Evolutionary conservation across 129 eudicot species (phyloP).

Genomic region (Centaurea solstitialis): DNA sequence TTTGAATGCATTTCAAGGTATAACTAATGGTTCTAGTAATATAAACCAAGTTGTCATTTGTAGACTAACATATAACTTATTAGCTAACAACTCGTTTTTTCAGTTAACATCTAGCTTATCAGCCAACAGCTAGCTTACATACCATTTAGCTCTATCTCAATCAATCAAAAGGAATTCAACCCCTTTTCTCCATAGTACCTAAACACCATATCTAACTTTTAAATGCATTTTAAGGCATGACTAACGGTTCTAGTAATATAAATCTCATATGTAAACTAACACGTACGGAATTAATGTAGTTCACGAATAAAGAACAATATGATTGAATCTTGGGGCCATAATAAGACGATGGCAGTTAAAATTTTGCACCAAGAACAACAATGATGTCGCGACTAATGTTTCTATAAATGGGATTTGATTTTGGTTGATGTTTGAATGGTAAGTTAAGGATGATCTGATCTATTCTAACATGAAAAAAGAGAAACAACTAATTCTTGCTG

Average conservation of each 20-base stretch:
- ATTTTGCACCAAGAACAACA: not conserved
- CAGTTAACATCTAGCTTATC: not conserved
- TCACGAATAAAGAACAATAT: not conserved
- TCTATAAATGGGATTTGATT: conserved; percentile 24
- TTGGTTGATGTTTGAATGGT: conserved; percentile 21
- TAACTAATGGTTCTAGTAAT: too few relatives aligned
- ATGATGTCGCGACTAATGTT: conserved; percentile 5
- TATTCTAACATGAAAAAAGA: conserved; percentile 16
- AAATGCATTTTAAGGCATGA: not conserved
- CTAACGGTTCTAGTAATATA: not conserved
- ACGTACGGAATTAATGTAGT: not conserved
- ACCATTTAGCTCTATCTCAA: too few relatives aligned
- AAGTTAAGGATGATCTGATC: conserved; percentile 17
- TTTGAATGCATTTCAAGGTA: too few relatives aligned
- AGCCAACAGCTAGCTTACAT: too few relatives aligned
- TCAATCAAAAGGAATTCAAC: too few relatives aligned
- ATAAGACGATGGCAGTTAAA: not conserved
- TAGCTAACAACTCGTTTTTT: not conserved
- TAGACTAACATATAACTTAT: not conserved
- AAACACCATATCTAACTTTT: not conserved
- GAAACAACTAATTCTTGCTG: conserved; percentile 12
- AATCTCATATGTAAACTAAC: not conserved
- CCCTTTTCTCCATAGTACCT: not conserved
- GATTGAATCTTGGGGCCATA: not conserved
- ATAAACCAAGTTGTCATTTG: too few relatives aligned